Evolutionary conservation across 2,329 filamentous ascomycete genomes (phyloP), one percentile per base, ranked within the genome.

Genomic region (Neophaeococcomyces mojaviensis): DNA sequence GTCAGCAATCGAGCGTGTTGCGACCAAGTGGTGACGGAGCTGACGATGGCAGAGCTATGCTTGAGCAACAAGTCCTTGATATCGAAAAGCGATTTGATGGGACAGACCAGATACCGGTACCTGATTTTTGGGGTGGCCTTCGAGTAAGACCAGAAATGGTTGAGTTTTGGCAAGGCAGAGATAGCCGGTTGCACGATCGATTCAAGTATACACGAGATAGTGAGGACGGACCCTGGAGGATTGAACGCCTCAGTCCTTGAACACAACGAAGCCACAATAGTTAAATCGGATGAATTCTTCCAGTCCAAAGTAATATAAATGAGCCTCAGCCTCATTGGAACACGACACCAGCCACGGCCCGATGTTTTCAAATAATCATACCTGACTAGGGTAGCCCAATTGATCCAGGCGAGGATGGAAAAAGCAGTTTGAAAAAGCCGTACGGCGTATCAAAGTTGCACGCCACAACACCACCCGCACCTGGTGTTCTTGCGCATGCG

Each of bases 151-250:
- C 92, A 0, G 84, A 88, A 60, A 78, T 80, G 57, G 76, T 98
- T 39, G 92, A 98, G 74, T 98, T 98, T 64, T 98, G 92, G 79
- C 89, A 96, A 72, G 92, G 92, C 2, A 78, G 92, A 58, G 78
- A 87, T 61, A 95, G 84, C 68, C 76, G 92, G 49, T 68, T 98
- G 65, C 92, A 98, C 68, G 92, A 98, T 72, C 83, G 92, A 19
- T 97, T 98, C 64, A 77, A 82, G 51, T 97, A 96, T 68, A 79
- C 80, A 46, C 81, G 77, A 62, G 30, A 42, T 24, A 48, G 32
- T 8, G 16, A 54, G 16, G 48, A 52, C 22, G 39, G 34, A 16
- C 46, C 41, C 30, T 57, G 55, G 57, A 52, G 46, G 44, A 55
- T 57, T 18, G 52, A 55, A 39, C 51, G 54, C 40, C 37, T 58